These are phyloP conservation scores for Pseudotsuga menziesii DNA, from an alignment of 75 land plant species.

Conservation along the genomic window DNA sequence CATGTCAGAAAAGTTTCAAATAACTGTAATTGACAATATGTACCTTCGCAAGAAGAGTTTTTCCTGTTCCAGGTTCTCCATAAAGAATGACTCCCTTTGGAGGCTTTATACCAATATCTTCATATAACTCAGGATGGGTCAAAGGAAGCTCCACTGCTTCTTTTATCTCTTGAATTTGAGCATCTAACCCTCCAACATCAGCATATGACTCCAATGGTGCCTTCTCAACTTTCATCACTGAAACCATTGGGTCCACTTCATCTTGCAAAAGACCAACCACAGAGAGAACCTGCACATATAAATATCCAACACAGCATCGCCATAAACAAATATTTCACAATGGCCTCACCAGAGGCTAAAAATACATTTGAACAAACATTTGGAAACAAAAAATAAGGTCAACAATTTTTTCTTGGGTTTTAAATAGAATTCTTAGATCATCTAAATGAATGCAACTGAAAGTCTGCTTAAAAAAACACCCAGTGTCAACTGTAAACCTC, in stretches of 20 bases:
- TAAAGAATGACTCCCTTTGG: slow-evolving; percentile 89
- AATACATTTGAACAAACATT: too few relatives aligned
- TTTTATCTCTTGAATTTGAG: slow-evolving; percentile 89
- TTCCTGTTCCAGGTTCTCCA: slow-evolving; percentile 94
- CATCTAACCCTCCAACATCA: slow-evolving; percentile 91
- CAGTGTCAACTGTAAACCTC: too few relatives aligned
- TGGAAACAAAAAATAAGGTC: too few relatives aligned
- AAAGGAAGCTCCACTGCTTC: slow-evolving; percentile 92
- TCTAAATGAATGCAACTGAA: too few relatives aligned
- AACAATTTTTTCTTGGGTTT: too few relatives aligned
- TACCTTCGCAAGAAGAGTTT: slow-evolving; percentile 89
- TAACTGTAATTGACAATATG: too few relatives aligned
- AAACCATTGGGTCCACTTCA: slow-evolving; percentile 94
- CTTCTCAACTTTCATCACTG: slow-evolving; percentile 95
- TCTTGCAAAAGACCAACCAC: slow-evolving; percentile 90
- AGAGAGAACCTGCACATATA: slow-evolving; percentile 60
- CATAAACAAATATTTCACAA: too few relatives aligned
- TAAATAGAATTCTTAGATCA: too few relatives aligned
- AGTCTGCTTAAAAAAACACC: too few relatives aligned
- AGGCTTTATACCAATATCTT: slow-evolving; percentile 88
- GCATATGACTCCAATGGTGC: slow-evolving; percentile 93
- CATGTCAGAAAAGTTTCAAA: too few relatives aligned
- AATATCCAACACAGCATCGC: too few relatives aligned
- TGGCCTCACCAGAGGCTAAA: too few relatives aligned
- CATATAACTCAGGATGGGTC: slow-evolving; percentile 86